phyloP scores from a whole-genome alignment of 2,329 filamentous ascomycete genomes.

The Alternaria sp. region DNA sequence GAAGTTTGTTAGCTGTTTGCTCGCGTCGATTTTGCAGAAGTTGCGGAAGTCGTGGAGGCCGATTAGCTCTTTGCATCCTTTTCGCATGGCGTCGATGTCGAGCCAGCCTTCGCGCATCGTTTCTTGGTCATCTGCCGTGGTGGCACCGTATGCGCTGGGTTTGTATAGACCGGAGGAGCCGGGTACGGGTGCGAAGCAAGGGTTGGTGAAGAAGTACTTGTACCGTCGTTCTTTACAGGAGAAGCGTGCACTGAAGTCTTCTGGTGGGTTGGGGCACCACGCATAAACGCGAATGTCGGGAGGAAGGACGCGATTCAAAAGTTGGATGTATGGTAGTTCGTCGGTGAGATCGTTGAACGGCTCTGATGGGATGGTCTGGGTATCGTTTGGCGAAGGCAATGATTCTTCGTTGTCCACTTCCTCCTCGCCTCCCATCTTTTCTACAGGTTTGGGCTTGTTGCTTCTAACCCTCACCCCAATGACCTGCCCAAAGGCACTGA shows the following conservation, averaged over 20 bases:
- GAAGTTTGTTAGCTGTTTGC: constrained; percentile 88
- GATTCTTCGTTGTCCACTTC: neutral
- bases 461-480: constrained; percentile 84
- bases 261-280: constrained; percentile 85
- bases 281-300: constrained; percentile 88
- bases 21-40: constrained; percentile 90
- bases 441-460: constrained; percentile 62
- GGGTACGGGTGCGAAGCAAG: constrained; percentile 76
- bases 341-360: constrained; percentile 72
- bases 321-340: constrained; percentile 81
- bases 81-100: constrained; percentile 84
- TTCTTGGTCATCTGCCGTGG: neutral
- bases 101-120: constrained; percentile 69
- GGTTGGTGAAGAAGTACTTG: constrained; percentile 97
- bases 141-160: constrained; percentile 8
- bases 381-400: constrained; percentile 6
- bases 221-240: constrained; percentile 91
- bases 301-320: constrained; percentile 87
- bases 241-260: constrained; percentile 87
- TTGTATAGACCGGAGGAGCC: constrained; percentile 57
- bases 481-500: constrained; percentile 97
- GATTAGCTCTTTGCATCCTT: constrained; percentile 78
- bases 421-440: neutral
- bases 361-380: constrained; percentile 30
- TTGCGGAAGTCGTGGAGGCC: constrained; percentile 95